Percentiles rank a stretch among this genome's conserved stretches.
Conservation (phyloP, 768 basidiomycete species). For the Sistotremastrum suecicum region DNA sequence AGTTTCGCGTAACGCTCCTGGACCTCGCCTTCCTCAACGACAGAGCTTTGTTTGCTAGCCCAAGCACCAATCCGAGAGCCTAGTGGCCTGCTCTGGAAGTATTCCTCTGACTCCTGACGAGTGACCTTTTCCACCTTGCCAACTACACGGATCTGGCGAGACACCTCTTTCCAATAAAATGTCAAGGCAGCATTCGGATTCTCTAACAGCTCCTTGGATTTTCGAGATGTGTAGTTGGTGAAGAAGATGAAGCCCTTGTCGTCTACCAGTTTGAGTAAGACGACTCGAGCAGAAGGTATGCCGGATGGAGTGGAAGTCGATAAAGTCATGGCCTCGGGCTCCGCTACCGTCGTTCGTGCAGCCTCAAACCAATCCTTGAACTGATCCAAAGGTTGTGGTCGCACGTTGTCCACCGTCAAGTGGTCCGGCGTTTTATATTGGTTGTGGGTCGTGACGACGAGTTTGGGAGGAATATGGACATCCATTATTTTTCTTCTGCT, state of each 20-base stretch:
- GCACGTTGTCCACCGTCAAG: slow-evolving; percentile 47
- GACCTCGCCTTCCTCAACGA: slow-evolving; percentile 63
- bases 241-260: slow-evolving; percentile 84
- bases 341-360: slow-evolving; percentile 42
- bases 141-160: slow-evolving; percentile 67
- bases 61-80: slow-evolving; percentile 85
- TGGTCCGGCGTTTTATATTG: slow-evolving; percentile 64
- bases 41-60: slow-evolving; percentile 80
- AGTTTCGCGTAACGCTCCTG: slow-evolving; percentile 43
- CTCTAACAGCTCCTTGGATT: slow-evolving; percentile 62
- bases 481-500: too few relatives aligned
- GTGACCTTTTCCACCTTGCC: slow-evolving; percentile 73
- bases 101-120: slow-evolving; percentile 60
- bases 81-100: slow-evolving; percentile 70
- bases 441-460: slow-evolving; percentile 56
- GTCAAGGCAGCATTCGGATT: slow-evolving; percentile 75
- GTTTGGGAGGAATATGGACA: slow-evolving; percentile 15
- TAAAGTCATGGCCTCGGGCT: slow-evolving; percentile 85
- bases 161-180: slow-evolving; percentile 86
- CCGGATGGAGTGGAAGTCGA: slow-evolving; percentile 55
- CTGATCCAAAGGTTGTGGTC: slow-evolving; percentile 62
- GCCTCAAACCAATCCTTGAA: slow-evolving; percentile 81
- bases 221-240: slow-evolving; percentile 93
- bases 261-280: slow-evolving; percentile 88
- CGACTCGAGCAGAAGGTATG: slow-evolving; percentile 78